phyloP scores from a whole-genome alignment of 2,329 filamentous ascomycete species.

The Fusarium subtropicale region DNA sequence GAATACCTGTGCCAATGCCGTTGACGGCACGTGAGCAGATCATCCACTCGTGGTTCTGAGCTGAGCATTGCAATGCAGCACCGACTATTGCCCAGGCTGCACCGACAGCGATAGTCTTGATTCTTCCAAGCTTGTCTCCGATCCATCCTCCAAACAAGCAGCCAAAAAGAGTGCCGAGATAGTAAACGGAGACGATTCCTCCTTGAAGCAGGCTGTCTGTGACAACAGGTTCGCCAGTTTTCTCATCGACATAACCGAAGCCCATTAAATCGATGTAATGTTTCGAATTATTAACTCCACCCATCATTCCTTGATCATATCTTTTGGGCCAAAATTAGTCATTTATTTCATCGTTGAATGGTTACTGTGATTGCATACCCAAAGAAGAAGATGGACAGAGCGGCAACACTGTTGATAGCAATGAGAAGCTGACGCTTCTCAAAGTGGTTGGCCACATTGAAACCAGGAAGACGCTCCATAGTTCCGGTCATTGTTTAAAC shows the following conservation, averaged over 20 bases:
- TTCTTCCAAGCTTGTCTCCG: conserved; percentile 36
- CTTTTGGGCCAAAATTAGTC: not conserved
- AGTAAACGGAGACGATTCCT: conserved; percentile 43
- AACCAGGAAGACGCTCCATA: conserved; percentile 36
- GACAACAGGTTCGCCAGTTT: conserved; percentile 33
- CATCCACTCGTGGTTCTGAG: conserved; percentile 42
- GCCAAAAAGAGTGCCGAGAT: conserved; percentile 42
- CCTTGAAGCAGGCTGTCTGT: conserved; percentile 40
- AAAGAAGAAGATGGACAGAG: conserved; percentile 45
- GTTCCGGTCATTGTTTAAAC: not conserved
- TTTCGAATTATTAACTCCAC: conserved; percentile 36
- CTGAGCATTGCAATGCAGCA: conserved; percentile 28
- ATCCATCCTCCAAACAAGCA: conserved; percentile 38
- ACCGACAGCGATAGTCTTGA: conserved; percentile 38
- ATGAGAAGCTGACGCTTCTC: conserved; percentile 45
- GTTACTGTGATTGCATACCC: conserved; percentile 21
- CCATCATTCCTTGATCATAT: conserved; percentile 41
- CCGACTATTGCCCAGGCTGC: conserved; percentile 31
- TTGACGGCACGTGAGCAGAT: conserved; percentile 50
- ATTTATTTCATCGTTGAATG: rapidly evolving
- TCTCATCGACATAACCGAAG: conserved; percentile 39
- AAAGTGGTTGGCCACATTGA: conserved; percentile 37
- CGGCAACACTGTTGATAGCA: conserved; percentile 41
- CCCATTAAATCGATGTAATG: conserved; percentile 42
- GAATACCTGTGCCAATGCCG: conserved; percentile 71